Evolutionary conservation across 2,329 filamentous ascomycete species (phyloP).

Genomic region (Aspergillus pseudotamarii): DNA sequence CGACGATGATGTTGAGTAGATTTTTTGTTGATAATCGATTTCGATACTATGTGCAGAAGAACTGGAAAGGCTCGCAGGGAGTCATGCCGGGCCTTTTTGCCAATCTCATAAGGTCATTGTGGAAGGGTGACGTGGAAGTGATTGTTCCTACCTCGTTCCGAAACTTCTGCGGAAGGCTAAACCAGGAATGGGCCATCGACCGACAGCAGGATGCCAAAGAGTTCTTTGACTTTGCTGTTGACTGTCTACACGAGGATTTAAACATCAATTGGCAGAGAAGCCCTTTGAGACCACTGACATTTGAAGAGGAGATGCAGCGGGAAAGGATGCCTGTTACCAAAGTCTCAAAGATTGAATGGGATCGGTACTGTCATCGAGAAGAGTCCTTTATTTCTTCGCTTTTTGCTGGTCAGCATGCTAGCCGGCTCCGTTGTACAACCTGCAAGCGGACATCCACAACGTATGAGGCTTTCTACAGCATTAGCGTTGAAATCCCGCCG

Average conservation of each 20-base stretch:
- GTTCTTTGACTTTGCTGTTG: slow-evolving; percentile 80
- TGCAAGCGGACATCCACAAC: slow-evolving; percentile 67
- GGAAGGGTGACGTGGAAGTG: slow-evolving; percentile 60
- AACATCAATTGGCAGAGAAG: slow-evolving; percentile 67
- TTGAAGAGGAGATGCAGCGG: slow-evolving; percentile 61
- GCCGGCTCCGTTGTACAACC: slow-evolving; percentile 61
- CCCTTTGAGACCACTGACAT: slow-evolving; percentile 61
- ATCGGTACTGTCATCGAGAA: slow-evolving; percentile 68
- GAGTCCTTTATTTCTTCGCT: slow-evolving; percentile 76
- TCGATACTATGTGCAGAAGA: slow-evolving; percentile 61
- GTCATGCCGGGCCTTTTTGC: slow-evolving; percentile 64
- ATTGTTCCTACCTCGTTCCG: slow-evolving; percentile 64
- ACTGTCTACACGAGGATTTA: slow-evolving; percentile 82
- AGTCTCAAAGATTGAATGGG: slow-evolving; percentile 76
- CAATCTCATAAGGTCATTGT: slow-evolving; percentile 63
- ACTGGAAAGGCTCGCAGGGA: slow-evolving; percentile 68
- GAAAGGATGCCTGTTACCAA: slow-evolving; percentile 64
- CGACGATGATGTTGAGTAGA: slow-evolving; percentile 64
- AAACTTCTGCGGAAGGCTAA: slow-evolving; percentile 66
- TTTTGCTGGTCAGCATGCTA: slow-evolving; percentile 73
- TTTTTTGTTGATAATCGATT: slow-evolving; percentile 68
- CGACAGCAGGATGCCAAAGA: slow-evolving; percentile 91
- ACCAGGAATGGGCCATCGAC: slow-evolving; percentile 69
- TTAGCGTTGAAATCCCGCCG: slow-evolving; percentile 70
- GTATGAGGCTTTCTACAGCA: slow-evolving; percentile 71